Conservation (phyloP, 306 rosid species). For the Glycine tomentella region DNA sequence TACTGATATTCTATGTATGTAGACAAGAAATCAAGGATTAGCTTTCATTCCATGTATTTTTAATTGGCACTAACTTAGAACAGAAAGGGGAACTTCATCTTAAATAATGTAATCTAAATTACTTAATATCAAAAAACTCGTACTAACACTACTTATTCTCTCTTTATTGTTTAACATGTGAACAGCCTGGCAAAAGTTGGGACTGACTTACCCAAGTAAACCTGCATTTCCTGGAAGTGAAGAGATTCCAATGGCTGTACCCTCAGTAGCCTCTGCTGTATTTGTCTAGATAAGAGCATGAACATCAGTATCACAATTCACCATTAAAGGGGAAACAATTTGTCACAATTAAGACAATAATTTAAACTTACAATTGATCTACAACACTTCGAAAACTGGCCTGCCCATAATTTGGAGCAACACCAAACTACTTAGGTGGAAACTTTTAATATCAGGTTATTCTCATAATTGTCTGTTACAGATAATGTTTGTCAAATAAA, state of each 20-base stretch:
- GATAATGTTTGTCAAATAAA: not conserved
- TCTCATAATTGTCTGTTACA: slow-evolving; percentile 25
- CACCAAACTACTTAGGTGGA: not conserved
- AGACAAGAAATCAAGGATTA: slow-evolving; percentile 9
- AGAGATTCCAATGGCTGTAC: slow-evolving; percentile 53
- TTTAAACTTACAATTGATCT: slow-evolving; percentile 24
- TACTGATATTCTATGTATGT: not conserved
- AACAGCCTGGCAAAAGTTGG: slow-evolving; percentile 18
- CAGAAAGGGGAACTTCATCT: slow-evolving; percentile 9
- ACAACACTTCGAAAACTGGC: not conserved
- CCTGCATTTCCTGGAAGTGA: slow-evolving; percentile 78
- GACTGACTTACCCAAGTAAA: slow-evolving; percentile 84
- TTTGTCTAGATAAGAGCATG: slow-evolving; percentile 59
- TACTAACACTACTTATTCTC: not conserved
- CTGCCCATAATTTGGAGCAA: not conserved
- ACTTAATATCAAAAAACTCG: slow-evolving; percentile 18
- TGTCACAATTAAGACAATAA: slow-evolving; percentile 32
- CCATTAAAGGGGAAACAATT: slow-evolving; percentile 31
- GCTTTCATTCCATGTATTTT: slow-evolving; percentile 14
- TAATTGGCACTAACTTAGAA: not conserved
- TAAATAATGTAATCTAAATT: slow-evolving; percentile 21
- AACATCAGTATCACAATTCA: slow-evolving; percentile 44
- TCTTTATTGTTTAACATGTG: slow-evolving; percentile 31
- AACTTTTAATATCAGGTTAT: not conserved
- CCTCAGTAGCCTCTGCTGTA: slow-evolving; percentile 69